Evolutionary conservation across 768 basidiomycete genomes (phyloP).

Genomic region (Saitozyma podzolica): DNA sequence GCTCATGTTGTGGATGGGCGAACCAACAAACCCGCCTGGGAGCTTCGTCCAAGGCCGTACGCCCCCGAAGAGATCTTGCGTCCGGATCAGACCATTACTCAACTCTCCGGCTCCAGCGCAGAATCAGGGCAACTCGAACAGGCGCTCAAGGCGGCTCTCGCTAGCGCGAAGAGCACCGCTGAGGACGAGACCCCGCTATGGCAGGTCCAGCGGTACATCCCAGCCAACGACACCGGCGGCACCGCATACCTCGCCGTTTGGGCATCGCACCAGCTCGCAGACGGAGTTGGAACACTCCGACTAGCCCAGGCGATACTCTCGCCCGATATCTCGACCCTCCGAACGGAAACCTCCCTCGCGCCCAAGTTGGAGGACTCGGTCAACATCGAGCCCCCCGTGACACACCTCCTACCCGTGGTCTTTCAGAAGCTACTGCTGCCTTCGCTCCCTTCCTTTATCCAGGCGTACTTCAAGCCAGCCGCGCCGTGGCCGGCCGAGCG

Average conservation of each 20-base stretch:
- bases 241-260: constrained; percentile 3
- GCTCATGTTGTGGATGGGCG: constrained; percentile 3
- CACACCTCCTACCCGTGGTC: constrained; percentile 4
- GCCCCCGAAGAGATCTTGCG: neutral
- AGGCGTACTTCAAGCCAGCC: neutral
- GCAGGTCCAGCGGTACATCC: neutral
- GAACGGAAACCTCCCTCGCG: neutral
- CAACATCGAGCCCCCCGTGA: neutral
- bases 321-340: neutral
- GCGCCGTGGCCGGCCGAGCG: constrained; percentile 4
- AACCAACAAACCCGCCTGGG: constrained; percentile 1
- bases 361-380: constrained; percentile 2
- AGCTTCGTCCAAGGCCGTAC: neutral
- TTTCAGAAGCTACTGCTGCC: constrained; percentile 13
- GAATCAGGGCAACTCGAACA: neutral
- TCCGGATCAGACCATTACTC: neutral
- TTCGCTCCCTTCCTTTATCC: constrained; percentile 6
- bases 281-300: constrained; percentile 8
- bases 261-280: constrained; percentile 9
- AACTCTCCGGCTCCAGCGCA: neutral
- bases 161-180: neutral
- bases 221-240: neutral
- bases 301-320: constrained; percentile 7
- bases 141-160: neutral
- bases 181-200: neutral